Conservation (phyloP, 169 alveolate species). For the Cryptosporidium muris region DNA sequence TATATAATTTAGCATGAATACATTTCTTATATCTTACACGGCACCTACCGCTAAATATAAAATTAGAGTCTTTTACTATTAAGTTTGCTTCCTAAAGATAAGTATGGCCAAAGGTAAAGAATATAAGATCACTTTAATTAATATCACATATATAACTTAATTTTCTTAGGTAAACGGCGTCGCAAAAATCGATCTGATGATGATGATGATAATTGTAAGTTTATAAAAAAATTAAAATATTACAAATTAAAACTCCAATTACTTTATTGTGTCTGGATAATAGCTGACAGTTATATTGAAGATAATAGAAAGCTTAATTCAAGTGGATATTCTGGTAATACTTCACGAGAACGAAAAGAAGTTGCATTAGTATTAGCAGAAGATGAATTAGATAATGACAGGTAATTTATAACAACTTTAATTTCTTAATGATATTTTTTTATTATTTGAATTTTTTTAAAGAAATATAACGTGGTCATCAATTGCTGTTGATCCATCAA, state of each 20-base stretch:
- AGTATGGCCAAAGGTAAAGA: too few relatives aligned
- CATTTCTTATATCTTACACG: too few relatives aligned
- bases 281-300: conserved; percentile 56
- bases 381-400: conserved; percentile 61
- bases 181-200: conserved; percentile 58
- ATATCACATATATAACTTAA: neutral
- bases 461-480: conserved; percentile 55
- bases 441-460: neutral
- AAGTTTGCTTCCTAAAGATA: too few relatives aligned
- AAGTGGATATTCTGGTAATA: neutral
- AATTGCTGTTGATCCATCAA: conserved; percentile 49
- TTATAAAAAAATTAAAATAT: neutral
- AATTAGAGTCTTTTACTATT: too few relatives aligned
- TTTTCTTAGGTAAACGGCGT: conserved; percentile 26
- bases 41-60: too few relatives aligned
- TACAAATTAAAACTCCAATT: neutral
- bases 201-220: conserved; percentile 59
- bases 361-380: conserved; percentile 50
- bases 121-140: too few relatives aligned
- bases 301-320: conserved; percentile 19
- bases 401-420: neutral
- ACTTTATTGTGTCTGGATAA: neutral
- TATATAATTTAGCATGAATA: too few relatives aligned
- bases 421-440: neutral
- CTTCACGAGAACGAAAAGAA: conserved; percentile 27